Percentiles rank a stretch among this genome's conserved stretches.
These are phyloP conservation scores for Skeletonema menzelii DNA, from an alignment of 108 stramenopile genomes.

Conservation along the genomic window DNA sequence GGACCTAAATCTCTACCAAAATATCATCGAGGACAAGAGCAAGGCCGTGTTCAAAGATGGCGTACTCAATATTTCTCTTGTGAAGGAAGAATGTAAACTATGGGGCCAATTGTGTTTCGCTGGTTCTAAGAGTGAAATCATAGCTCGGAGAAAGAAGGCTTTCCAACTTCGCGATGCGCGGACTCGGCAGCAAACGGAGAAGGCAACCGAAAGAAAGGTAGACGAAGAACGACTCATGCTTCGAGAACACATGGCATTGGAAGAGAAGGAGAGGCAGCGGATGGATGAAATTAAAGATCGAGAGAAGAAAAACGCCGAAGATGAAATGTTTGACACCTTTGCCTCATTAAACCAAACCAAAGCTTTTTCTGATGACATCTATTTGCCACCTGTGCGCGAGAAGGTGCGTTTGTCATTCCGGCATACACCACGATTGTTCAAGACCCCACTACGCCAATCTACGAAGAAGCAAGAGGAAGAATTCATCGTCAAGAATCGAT, in stretches of 20 bases:
- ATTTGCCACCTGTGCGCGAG: constrained; percentile 36
- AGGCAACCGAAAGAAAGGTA: constrained; percentile 16
- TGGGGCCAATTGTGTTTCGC: constrained; percentile 48
- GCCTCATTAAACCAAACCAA: constrained; percentile 12
- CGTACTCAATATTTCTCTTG: constrained; percentile 34
- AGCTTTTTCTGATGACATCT: not conserved
- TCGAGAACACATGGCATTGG: constrained; percentile 52
- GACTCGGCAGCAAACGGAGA: constrained; percentile 22
- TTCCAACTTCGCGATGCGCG: constrained; percentile 18
- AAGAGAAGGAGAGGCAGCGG: constrained; percentile 36
- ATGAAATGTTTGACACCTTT: constrained; percentile 51
- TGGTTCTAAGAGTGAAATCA: constrained; percentile 26
- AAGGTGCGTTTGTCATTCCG: constrained; percentile 26
- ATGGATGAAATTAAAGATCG: not conserved
- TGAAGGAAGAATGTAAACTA: constrained; percentile 20
- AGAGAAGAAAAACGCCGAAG: not conserved
- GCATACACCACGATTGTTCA: constrained; percentile 65
- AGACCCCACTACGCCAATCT: constrained; percentile 64
- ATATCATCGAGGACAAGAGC: constrained; percentile 38
- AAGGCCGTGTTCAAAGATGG: constrained; percentile 55
- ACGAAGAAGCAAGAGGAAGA: constrained; percentile 55
- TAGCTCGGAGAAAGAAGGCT: constrained; percentile 19
- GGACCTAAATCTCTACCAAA: constrained; percentile 30
- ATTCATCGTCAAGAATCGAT: constrained; percentile 58
- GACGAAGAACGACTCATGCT: constrained; percentile 49